These are phyloP conservation scores for Auriscalpium vulgare DNA, from an alignment of 768 basidiomycete species.

Conservation along the genomic window DNA sequence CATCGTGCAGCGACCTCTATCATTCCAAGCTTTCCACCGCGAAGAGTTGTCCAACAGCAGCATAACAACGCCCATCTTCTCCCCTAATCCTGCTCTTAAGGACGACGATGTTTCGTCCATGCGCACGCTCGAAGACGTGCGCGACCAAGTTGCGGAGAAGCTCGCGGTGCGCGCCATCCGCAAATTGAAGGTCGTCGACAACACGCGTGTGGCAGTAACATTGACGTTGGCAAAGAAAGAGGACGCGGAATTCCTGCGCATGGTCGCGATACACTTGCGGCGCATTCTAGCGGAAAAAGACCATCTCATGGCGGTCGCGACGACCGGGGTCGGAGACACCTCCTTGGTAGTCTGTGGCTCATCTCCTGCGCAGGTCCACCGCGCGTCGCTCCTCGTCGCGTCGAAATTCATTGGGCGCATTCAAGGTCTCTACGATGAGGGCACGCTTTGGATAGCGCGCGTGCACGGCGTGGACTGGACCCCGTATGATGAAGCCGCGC, in stretches of 20 bases:
- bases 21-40: slow-evolving; percentile 5
- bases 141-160: slow-evolving; percentile 49
- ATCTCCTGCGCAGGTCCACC: slow-evolving; percentile 47
- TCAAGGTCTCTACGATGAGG: slow-evolving; percentile 18
- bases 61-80: slow-evolving; percentile 12
- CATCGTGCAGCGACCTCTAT: not conserved
- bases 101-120: not conserved
- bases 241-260: slow-evolving; percentile 48
- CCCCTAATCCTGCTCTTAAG: not conserved
- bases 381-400: slow-evolving; percentile 54
- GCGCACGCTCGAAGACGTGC: slow-evolving; percentile 54
- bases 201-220: slow-evolving; percentile 50
- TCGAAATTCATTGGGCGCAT: slow-evolving; percentile 68
- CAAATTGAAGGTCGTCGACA: slow-evolving; percentile 42
- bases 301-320: slow-evolving; percentile 50
- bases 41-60: slow-evolving; percentile 1
- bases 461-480: slow-evolving; percentile 48
- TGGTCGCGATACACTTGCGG: slow-evolving; percentile 41
- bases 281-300: slow-evolving; percentile 26
- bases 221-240: slow-evolving; percentile 51
- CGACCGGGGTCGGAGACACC: slow-evolving; percentile 28
- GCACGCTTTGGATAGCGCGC: slow-evolving; percentile 32
- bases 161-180: slow-evolving; percentile 48
- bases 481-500: slow-evolving; percentile 54
- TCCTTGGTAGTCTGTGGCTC: slow-evolving; percentile 53